phyloP scores from a whole-genome alignment of 306 rosid species.

The Sicyos edulis region DNA sequence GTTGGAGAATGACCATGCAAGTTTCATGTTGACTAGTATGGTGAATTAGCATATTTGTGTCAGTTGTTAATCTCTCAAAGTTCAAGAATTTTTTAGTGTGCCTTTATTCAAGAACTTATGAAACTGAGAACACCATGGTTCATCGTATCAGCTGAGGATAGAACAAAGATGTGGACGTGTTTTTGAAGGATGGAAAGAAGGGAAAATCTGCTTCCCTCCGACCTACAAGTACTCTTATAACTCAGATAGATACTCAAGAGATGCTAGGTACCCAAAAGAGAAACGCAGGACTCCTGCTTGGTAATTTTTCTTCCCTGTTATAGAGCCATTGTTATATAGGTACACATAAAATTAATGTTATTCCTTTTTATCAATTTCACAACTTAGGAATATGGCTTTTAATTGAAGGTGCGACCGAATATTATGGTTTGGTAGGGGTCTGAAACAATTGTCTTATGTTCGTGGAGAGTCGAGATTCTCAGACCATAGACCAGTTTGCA shows the following conservation, averaged over 20 bases:
- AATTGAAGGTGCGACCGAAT: too few species aligned
- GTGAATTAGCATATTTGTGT: neutral
- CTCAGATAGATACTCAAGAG: constrained; percentile 16
- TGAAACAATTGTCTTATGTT: too few species aligned
- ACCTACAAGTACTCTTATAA: constrained; percentile 22
- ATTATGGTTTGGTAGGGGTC: too few species aligned
- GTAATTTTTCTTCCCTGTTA: constrained; percentile 14
- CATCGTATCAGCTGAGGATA: constrained; percentile 19
- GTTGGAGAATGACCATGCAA: constrained; percentile 43
- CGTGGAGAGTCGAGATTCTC: too few species aligned
- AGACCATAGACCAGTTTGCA: constrained; percentile 20
- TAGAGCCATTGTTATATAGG: neutral
- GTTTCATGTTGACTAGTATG: constrained; percentile 20
- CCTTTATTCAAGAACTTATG: neutral
- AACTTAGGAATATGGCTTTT: neutral
- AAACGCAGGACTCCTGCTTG: constrained; percentile 27
- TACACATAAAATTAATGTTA: too few species aligned
- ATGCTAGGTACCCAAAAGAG: constrained; percentile 18
- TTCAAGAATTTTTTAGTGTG: neutral
- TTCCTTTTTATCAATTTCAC: too few species aligned
- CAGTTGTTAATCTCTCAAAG: neutral
- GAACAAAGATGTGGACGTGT: constrained; percentile 15
- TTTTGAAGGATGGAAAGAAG: constrained; percentile 26
- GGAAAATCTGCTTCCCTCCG: constrained; percentile 21
- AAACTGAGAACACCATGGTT: constrained; percentile 9